Evolutionary conservation across 768 basidiomycete species (phyloP).

Genomic region (Xanthoconium purpureum): DNA sequence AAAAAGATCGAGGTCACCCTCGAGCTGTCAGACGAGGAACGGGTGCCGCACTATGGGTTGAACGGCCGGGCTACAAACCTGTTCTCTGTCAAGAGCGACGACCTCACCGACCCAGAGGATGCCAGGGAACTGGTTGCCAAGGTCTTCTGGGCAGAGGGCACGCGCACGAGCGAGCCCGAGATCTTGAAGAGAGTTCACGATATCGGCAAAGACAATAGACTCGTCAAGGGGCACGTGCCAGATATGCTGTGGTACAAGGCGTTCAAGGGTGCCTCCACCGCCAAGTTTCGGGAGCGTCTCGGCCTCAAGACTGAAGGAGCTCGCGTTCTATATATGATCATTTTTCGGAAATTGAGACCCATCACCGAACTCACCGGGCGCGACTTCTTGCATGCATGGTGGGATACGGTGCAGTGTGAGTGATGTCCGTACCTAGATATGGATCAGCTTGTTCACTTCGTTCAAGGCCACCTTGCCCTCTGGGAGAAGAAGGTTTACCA

Average conservation of each 20-base stretch:
- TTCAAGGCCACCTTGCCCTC: too few relatives aligned
- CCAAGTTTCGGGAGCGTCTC: background rate
- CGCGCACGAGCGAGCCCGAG: constrained; percentile 1
- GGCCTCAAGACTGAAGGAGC: background rate
- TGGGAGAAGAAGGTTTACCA: too few relatives aligned
- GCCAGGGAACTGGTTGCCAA: too few relatives aligned
- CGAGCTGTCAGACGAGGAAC: background rate
- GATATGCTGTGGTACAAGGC: background rate
- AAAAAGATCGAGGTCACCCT: background rate
- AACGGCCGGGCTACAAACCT: constrained; percentile 8
- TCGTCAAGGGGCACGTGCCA: background rate
- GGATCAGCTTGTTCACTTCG: too few relatives aligned
- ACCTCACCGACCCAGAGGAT: background rate
- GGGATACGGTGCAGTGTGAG: too few relatives aligned
- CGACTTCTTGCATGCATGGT: too few relatives aligned
- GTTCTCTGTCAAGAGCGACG: background rate
- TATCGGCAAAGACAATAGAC: background rate
- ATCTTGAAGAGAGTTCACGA: constrained; percentile 4
- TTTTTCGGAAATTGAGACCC: too few relatives aligned
- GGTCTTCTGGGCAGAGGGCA: background rate
- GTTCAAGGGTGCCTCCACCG: background rate
- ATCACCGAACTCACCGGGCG: too few relatives aligned
- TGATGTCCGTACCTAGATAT: too few relatives aligned
- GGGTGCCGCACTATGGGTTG: constrained; percentile 3
- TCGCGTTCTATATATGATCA: background rate